Conservation (phyloP, 2,329 filamentous ascomycete species). For the Byssochlamys sp. region DNA sequence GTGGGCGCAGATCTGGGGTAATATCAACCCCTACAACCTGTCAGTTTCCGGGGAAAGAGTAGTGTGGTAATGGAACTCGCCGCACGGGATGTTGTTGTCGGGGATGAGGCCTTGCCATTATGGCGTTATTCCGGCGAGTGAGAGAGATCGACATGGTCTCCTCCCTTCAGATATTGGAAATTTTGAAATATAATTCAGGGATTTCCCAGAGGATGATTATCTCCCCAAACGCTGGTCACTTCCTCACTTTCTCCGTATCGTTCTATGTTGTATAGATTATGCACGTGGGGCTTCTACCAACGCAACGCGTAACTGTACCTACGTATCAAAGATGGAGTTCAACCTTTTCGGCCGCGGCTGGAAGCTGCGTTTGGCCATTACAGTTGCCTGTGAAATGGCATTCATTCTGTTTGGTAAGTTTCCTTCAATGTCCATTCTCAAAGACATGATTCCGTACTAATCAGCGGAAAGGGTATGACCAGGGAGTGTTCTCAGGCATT, state of each 20-base stretch:
- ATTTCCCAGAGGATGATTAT: background rate
- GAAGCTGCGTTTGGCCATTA: conserved; percentile 4
- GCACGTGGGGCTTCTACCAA: background rate
- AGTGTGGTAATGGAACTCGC: background rate
- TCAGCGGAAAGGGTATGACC: conserved; percentile 35
- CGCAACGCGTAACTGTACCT: background rate
- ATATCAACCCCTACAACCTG: background rate
- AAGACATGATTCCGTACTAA: background rate
- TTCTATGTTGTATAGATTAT: background rate
- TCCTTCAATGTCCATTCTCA: too few relatives aligned
- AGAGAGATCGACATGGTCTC: background rate
- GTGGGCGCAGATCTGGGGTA: background rate
- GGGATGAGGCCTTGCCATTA: background rate
- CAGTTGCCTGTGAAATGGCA: conserved; percentile 6
- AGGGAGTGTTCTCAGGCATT: conserved; percentile 42
- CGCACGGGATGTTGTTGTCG: background rate
- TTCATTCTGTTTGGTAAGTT: conserved; percentile 5
- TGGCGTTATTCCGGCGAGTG: background rate
- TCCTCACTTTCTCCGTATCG: background rate
- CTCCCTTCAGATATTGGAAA: background rate
- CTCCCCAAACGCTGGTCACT: background rate
- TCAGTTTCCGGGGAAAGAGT: background rate
- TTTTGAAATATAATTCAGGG: background rate
- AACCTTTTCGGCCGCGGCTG: conserved; percentile 4
- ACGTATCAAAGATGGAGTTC: conserved; percentile 3